Evolutionary conservation across 2,329 filamentous ascomycete genomes (phyloP), one percentile per base, ranked within the genome.

Genomic region (Mollisia scopiformis): DNA sequence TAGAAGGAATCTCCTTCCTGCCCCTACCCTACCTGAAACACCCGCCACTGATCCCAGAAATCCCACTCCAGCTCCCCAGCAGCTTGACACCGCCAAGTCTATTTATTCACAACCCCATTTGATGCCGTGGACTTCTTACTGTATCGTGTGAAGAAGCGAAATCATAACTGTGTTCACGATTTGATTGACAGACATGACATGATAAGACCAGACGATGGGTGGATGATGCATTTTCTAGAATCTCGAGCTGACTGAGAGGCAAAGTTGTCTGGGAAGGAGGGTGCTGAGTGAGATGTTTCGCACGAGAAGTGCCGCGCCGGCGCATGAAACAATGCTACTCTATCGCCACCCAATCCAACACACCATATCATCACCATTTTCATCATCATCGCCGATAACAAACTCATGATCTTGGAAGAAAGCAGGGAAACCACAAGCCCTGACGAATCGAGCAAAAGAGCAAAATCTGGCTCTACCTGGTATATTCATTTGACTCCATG

Each of bases 401-500:
- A 11, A 43, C 16, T 19, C 23, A 3, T 11, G 11, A 37, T 14
- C 10, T 6, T 21, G 39, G 16, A 43, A 43, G n/a, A 14, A 19
- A 41, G 16, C 6, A 43, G 8, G n/a, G n/a, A 43, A 2, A 6
- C 4, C n/a, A 21, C 7, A 10, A 6, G n/a, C 4, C 10, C n/a
- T 43, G n/a, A 19, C 39, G n/a, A 23, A 23, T 56, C 10, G 49
- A 23, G 11, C 19, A 27, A 33, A 33, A 31, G 54, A 43, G 23
- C 37, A 43, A 46, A 31, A n/a, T n/a, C 4, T 11, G 30, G 53
- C 39, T 46, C 27, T 19, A 3, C 14, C 10, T 57, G 41, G 55
- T 50, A 57, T 49, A 50, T 50, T 50, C 5, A 49, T 46, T 57
- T 28, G 41, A 62, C 63, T 62, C 63, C 58, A 30, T 51, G 58